phyloP scores from a whole-genome alignment of 1,139 yeast genomes.

The Suhomyces chickasaworum region DNA sequence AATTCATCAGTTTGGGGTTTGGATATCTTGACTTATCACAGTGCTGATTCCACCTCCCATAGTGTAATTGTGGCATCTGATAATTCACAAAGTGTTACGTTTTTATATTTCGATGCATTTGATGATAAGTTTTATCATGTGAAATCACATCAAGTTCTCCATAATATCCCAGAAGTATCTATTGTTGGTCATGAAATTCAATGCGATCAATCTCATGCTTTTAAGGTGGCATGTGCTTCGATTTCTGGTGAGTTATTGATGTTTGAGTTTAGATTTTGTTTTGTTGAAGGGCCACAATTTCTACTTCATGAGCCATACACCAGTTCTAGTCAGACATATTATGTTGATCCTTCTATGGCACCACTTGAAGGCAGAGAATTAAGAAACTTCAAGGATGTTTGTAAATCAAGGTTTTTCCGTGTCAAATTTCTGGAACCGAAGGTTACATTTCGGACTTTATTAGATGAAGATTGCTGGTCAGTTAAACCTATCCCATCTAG shows the following conservation, averaged over 20 bases:
- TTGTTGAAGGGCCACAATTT: conserved; percentile 33
- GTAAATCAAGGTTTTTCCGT: conserved; percentile 24
- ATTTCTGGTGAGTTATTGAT: conserved; percentile 52
- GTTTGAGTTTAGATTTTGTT: conserved; percentile 36
- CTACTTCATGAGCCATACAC: conserved; percentile 21
- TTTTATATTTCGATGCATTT: conserved; percentile 37
- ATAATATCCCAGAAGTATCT: conserved; percentile 62
- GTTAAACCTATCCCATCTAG: conserved; percentile 38
- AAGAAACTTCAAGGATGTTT: conserved; percentile 14
- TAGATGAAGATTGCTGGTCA: conserved; percentile 62
- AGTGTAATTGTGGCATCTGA: conserved; percentile 56
- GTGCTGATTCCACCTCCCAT: conserved; percentile 25
- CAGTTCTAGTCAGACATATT: conserved; percentile 21
- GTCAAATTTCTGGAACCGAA: conserved; percentile 28
- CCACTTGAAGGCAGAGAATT: conserved; percentile 25
- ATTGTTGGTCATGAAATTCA: conserved; percentile 32
- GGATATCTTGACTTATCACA: conserved; percentile 36
- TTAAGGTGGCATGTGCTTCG: conserved; percentile 42
- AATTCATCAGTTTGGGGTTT: conserved; percentile 68
- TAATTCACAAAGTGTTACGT: conserved; percentile 51
- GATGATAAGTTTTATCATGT: conserved; percentile 36
- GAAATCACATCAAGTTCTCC: conserved; percentile 47
- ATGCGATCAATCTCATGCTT: conserved; percentile 20
- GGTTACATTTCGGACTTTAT: conserved; percentile 31
- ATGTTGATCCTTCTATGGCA: conserved; percentile 35